These are phyloP conservation scores for Fusarium multiceps DNA, from an alignment of 2,329 filamentous ascomycete species.

Conservation along the genomic window DNA sequence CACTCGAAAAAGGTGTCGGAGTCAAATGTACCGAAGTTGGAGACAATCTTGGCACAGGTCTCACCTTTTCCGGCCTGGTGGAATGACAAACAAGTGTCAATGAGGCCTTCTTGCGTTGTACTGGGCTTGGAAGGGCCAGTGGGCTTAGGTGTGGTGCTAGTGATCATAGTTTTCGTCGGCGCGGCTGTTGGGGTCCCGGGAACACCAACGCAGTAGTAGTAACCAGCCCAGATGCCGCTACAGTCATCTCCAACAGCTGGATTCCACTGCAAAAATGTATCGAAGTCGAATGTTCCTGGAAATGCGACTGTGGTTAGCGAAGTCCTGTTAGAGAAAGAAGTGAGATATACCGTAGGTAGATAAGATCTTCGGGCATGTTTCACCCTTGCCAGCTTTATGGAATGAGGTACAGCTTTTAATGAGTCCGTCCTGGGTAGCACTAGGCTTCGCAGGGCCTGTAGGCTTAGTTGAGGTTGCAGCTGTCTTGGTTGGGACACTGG, in stretches of 20 bases:
- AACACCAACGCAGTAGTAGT: neutral
- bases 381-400: neutral
- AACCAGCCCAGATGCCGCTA: neutral
- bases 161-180: too few relatives aligned
- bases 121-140: too few relatives aligned
- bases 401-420: fast-evolving
- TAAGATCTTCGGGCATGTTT: neutral
- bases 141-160: too few relatives aligned
- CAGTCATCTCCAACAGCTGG: neutral
- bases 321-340: too few relatives aligned
- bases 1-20: too few relatives aligned
- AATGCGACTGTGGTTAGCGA: neutral
- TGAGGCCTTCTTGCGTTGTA: too few relatives aligned
- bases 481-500: too few relatives aligned
- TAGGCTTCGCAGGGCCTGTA: fast-evolving
- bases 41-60: too few relatives aligned
- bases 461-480: neutral
- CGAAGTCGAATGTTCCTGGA: neutral
- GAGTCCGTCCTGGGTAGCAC: fast-evolving
- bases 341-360: too few relatives aligned
- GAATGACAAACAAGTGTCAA: too few relatives aligned
- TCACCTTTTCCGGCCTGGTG: too few relatives aligned
- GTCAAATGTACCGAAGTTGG: too few relatives aligned
- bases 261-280: neutral
- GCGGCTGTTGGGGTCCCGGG: neutral